Base-by-base conservation (phyloP, 345 rosid genomes). In the Conringia planisiliqua region DNA sequence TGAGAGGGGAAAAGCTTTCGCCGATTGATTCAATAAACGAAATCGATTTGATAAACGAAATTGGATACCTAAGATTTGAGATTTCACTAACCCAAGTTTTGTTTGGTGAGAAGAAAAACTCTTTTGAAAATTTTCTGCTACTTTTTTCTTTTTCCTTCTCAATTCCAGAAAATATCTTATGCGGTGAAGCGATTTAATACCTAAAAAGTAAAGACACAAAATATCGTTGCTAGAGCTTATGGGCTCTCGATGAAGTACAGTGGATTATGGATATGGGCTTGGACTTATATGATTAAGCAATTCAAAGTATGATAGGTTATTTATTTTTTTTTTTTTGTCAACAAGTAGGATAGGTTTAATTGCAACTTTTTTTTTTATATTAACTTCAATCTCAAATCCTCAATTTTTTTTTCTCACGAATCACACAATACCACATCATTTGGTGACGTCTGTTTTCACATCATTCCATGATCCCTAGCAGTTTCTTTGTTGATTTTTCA, bases 1-100 rank as follows among this genome's bases (percentile, higher is more conserved):
- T 56, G 43, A 42, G 73, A 65, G 6, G 26, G 13, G 18, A 29
- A 22, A 56, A 26, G 22, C 2, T 32, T 36, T 35, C 3, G 58
- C 6, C 42, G 29, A 65, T 65, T 44, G 50, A 44, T 33, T 73
- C 29, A 17, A 65, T 2, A 26, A 38, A 22, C 24, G 10, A 52
- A 12, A 29, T 27, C 54, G 61, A 72, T 40, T 10, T 4, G 3
- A 32, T 63, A 30, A 17, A 72, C 17, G 72, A 67, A 48, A 50
- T 68, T 14, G 48, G 13, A 30, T 3, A 68, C 39, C 8, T 20
- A 33, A 22, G 51, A 43, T 76, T 76, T 43, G 66, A 54, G 59
- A 70, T 69, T 76, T 62, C 75, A 76, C 80, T 70, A 69, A 76
- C 80, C 70, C 42, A 70, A 50, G 43, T 62, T 76, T 55, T 58